Evolutionary conservation across 805 yeast species (phyloP).

Genomic region (Teunomyces funiuensis): DNA sequence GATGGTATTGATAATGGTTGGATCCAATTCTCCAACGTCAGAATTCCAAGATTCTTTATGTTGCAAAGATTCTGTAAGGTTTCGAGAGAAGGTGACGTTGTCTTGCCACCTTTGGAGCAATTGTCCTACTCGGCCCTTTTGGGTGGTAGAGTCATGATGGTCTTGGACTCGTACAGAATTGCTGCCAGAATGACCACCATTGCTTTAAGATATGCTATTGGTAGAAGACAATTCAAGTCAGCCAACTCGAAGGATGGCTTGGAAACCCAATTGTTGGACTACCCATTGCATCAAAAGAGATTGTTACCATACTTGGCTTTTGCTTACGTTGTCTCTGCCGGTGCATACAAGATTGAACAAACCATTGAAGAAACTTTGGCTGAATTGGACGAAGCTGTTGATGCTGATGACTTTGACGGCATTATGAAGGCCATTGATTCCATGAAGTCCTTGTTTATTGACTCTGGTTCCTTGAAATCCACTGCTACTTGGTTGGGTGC

Average conservation of each 20-base stretch:
- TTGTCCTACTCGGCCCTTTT: constrained; percentile 84
- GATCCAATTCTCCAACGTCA: constrained; percentile 85
- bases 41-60: constrained; percentile 83
- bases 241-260: constrained; percentile 28
- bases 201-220: constrained; percentile 86
- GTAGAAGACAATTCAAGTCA: constrained; percentile 78
- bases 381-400: constrained; percentile 55
- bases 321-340: constrained; percentile 73
- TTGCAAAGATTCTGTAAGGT: constrained; percentile 77
- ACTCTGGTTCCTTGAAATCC: constrained; percentile 86
- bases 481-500: constrained; percentile 86
- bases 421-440: constrained; percentile 52
- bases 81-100: constrained; percentile 64
- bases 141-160: constrained; percentile 90
- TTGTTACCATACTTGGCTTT: constrained; percentile 82
- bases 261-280: constrained; percentile 78
- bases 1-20: constrained; percentile 96
- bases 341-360: constrained; percentile 58
- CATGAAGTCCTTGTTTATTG: constrained; percentile 76
- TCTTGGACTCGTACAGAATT: constrained; percentile 76
- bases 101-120: constrained; percentile 82
- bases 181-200: constrained; percentile 79
- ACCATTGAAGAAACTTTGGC: constrained; percentile 51
- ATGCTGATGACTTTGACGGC: constrained; percentile 46
- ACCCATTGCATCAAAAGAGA: constrained; percentile 86